These are phyloP conservation scores for Lithohypha guttulata DNA, from an alignment of 2,329 filamentous ascomycete genomes.

Conservation along the genomic window DNA sequence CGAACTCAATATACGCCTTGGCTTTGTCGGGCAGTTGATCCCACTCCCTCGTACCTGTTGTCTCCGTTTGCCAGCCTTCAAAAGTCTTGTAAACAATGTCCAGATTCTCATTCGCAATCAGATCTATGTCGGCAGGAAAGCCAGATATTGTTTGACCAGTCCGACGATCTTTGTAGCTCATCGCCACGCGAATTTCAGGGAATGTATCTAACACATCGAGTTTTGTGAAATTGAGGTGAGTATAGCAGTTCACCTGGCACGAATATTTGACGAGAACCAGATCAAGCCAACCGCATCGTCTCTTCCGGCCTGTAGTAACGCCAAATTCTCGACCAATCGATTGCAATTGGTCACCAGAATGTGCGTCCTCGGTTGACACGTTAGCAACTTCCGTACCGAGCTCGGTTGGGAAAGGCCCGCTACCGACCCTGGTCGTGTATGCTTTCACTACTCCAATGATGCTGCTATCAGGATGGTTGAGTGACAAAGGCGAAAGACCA, in stretches of 20 bases:
- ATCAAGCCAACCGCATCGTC: constrained; percentile 56
- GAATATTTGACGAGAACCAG: constrained; percentile 54
- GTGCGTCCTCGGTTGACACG: constrained; percentile 15
- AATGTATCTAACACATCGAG: constrained; percentile 55
- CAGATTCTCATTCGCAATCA: constrained; percentile 32
- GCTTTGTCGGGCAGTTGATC: constrained; percentile 49
- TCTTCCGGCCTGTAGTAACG: constrained; percentile 50
- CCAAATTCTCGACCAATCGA: constrained; percentile 43
- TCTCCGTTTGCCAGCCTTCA: constrained; percentile 51
- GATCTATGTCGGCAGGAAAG: constrained; percentile 48
- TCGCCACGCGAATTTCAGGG: constrained; percentile 51
- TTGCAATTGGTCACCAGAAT: constrained; percentile 39
- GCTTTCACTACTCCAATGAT: constrained; percentile 56
- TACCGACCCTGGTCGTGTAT: constrained; percentile 51
- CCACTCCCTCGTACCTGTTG: constrained; percentile 46
- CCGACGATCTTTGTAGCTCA: constrained; percentile 39
- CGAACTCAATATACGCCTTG: constrained; percentile 50
- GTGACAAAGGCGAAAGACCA: constrained; percentile 45
- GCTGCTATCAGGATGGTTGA: constrained; percentile 33
- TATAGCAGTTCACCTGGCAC: constrained; percentile 44
- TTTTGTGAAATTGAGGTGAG: constrained; percentile 52
- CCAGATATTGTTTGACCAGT: constrained; percentile 41
- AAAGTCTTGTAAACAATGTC: constrained; percentile 50
- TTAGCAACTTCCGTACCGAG: constrained; percentile 14
- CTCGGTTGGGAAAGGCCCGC: constrained; percentile 54